Conservation (phyloP, 2,329 filamentous ascomycete species). For the Trichoderma arundinaceum region DNA sequence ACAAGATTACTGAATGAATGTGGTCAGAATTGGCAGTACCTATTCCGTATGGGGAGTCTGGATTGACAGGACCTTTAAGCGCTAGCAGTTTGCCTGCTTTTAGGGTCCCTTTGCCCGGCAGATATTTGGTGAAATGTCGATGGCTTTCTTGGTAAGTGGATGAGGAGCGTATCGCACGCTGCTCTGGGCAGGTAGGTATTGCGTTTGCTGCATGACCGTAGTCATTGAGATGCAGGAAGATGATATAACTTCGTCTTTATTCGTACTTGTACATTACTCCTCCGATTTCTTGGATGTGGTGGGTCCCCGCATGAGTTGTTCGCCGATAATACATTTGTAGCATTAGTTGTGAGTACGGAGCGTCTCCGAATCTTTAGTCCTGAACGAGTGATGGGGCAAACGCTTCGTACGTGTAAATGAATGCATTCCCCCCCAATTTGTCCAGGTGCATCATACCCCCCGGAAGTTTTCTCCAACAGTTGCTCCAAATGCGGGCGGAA, state of each 20-base stretch:
- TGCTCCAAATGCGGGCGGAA: not conserved
- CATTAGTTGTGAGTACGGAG: not conserved
- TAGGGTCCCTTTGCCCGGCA: not conserved
- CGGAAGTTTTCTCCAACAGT: constrained; percentile 12
- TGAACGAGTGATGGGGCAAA: not conserved
- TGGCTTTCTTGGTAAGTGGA: not conserved
- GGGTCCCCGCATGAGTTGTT: constrained; percentile 14
- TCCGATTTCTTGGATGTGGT: not conserved
- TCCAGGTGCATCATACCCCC: constrained; percentile 11
- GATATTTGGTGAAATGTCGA: not conserved
- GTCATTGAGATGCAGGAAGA: not conserved
- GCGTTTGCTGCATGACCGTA: not conserved
- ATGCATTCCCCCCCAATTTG: constrained; percentile 1
- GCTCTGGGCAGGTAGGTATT: not conserved
- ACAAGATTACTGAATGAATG: not conserved
- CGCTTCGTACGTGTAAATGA: not conserved
- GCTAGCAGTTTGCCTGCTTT: not conserved
- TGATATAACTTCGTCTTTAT: constrained; percentile 1
- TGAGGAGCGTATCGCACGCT: not conserved
- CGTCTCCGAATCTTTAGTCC: constrained; percentile 3
- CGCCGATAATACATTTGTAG: not conserved
- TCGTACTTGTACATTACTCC: constrained; percentile 3
- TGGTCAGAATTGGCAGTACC: not conserved
- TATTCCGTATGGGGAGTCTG: not conserved
- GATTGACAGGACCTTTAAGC: not conserved